Conservation (phyloP, 2,329 filamentous ascomycete species). For the Ophiostoma montium region DNA sequence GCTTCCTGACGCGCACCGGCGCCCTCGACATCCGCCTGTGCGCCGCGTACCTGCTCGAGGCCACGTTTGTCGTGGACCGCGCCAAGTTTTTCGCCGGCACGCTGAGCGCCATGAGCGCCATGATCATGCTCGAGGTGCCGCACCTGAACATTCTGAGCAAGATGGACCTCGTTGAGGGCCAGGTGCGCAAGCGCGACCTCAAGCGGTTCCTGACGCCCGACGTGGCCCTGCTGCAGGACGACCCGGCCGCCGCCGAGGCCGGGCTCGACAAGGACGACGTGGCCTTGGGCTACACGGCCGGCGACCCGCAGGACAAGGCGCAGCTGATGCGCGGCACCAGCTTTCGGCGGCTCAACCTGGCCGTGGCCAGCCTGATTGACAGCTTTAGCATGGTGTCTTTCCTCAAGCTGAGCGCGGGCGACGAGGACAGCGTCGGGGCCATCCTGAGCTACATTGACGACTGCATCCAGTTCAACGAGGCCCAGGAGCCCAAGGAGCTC, state of each 20-base stretch:
- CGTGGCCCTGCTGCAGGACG: constrained; percentile 65
- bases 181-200: constrained; percentile 73
- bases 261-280: constrained; percentile 11
- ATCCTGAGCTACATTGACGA: constrained; percentile 90
- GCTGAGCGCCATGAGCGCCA: constrained; percentile 91
- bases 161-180: constrained; percentile 91
- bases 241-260: constrained; percentile 37
- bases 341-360: constrained; percentile 71
- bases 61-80: constrained; percentile 87
- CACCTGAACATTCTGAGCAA: constrained; percentile 95
- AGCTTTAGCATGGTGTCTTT: constrained; percentile 98
- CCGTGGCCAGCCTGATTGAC: constrained; percentile 83
- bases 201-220: constrained; percentile 87
- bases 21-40: constrained; percentile 82
- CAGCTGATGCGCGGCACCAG: constrained; percentile 67
- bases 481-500: constrained; percentile 79
- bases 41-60: constrained; percentile 86
- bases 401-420: constrained; percentile 72
- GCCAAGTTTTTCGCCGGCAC: constrained; percentile 97
- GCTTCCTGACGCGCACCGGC: constrained; percentile 64
- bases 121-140: constrained; percentile 96
- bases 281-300: constrained; percentile 8
- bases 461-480: constrained; percentile 84
- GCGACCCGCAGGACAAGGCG: constrained; percentile 49
- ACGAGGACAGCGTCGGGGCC: constrained; percentile 77